Base-by-base conservation (phyloP, 2,329 filamentous ascomycete genomes). In the Thelonectria blattea region DNA sequence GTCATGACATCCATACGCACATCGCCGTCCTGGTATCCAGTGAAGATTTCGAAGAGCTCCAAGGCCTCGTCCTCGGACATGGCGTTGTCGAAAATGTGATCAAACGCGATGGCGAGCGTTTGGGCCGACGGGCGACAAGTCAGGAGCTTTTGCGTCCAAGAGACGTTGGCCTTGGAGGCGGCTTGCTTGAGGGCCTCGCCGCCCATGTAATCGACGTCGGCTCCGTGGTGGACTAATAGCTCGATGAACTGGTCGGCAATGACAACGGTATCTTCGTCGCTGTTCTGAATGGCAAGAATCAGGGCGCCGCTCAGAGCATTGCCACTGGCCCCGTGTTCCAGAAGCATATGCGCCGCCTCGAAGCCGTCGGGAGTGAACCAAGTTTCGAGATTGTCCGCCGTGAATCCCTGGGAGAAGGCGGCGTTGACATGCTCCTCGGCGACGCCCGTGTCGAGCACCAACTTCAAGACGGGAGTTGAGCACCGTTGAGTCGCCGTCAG, bases 111-210 rank as follows among this genome's bases (percentile, higher is more conserved):
- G 0, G 81, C 81, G 1, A 89, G 72, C 0, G 84, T 78, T 46
- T 80, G 76, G 2, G 80, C 76, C 5, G 78, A 80, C 0, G 86
- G 84, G 9, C 79, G 78, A 54, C 81, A 77, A 5, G 76, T 72
- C 6, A 89, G 75, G 20, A 89, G 76, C 48, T 79, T 75, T 49
- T 73, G 74, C 2, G 85, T 81, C 63, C 88, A 79, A 12, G 77
- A 74, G 5, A 77, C 70, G 50, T 85, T 80, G 7, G 81, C 84
- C 45, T 78, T 80, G 1, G 80, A 80, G 1, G 86, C 83, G 2
- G 85, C 85, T 51, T 80, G 74, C 54, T 81, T 80, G 7, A 89
- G 71, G 2, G 83, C 81, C 66, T 85, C 76, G 7, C 86, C 87
- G 50, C 81, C 72, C 39, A 83, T 79, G 66, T 80, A 78, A 64